Conservation (phyloP, 352 stramenopile genomes). For the Globisporangium okanoganense region DNA sequence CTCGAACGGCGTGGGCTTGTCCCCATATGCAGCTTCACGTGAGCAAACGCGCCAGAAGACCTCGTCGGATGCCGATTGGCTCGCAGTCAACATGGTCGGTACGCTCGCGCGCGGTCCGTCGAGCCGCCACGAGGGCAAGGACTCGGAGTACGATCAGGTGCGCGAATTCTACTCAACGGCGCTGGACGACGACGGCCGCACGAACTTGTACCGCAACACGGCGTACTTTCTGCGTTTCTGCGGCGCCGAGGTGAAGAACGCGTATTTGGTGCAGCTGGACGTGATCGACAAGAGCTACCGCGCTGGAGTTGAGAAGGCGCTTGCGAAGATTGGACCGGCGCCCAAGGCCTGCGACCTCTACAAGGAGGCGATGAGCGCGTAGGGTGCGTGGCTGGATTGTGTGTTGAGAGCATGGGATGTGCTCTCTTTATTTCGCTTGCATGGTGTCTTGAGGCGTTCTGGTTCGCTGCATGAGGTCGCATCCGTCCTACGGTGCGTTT, state of each 20-base stretch:
- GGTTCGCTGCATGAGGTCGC: too few species aligned
- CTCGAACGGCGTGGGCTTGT: conserved; percentile 22
- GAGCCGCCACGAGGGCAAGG: conserved; percentile 6
- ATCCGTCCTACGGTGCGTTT: too few species aligned
- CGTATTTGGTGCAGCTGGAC: conserved; percentile 25
- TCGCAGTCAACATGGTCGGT: conserved; percentile 17
- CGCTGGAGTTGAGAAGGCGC: conserved; percentile 15
- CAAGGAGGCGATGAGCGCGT: conserved; percentile 14
- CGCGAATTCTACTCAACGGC: background rate
- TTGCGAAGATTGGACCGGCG: conserved; percentile 9
- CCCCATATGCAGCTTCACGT: background rate
- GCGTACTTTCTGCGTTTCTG: conserved; percentile 25
- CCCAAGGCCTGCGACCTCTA: conserved; percentile 21
- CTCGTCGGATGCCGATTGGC: conserved; percentile 16
- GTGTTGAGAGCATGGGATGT: too few species aligned
- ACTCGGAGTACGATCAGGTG: conserved; percentile 2
- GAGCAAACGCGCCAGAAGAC: conserved; percentile 19
- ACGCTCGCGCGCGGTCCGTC: conserved; percentile 21
- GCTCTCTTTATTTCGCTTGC: too few species aligned
- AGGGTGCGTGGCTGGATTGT: too few species aligned
- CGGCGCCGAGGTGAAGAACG: conserved; percentile 8
- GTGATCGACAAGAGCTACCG: conserved; percentile 23
- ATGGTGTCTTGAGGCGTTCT: too few species aligned
- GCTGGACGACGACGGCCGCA: background rate
- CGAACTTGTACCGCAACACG: conserved; percentile 21